Percentiles rank a stretch among this genome's conserved stretches.
phyloP scores from a whole-genome alignment of 495 filamentous ascomycete genomes.

The Annulohypoxylon stygium region DNA sequence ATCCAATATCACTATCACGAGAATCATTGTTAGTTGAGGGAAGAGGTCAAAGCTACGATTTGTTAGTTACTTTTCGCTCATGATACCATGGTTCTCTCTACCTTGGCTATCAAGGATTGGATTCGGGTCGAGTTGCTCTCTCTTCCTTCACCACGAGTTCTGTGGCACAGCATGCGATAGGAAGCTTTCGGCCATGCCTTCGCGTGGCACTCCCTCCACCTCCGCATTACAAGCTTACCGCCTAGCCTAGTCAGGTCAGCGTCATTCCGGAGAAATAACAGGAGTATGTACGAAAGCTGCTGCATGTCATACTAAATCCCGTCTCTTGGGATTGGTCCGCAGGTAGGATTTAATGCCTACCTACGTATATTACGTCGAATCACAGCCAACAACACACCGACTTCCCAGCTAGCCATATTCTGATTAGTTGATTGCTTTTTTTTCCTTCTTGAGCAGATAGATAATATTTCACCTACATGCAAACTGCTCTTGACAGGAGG shows the following conservation, averaged over 20 bases:
- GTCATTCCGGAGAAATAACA: neutral
- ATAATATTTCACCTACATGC: neutral
- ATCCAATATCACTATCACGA: neutral
- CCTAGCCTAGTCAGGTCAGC: neutral
- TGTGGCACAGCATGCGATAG: neutral
- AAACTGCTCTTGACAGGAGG: neutral
- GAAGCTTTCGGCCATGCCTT: neutral
- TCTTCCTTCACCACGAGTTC: neutral
- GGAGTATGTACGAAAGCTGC: neutral
- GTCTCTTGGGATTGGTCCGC: neutral
- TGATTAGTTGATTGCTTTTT: neutral
- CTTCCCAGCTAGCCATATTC: neutral
- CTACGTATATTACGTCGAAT: neutral
- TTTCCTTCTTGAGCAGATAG: neutral
- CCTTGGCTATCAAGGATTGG: neutral
- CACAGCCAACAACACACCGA: neutral
- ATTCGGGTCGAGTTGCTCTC: neutral
- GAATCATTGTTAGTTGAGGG: neutral
- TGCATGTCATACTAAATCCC: neutral
- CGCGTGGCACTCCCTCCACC: conserved; percentile 2
- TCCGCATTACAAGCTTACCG: neutral
- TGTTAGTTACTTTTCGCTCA: conserved; percentile 6
- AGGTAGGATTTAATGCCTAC: neutral
- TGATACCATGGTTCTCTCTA: neutral
- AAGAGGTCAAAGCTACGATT: neutral